Conservation (phyloP, 768 basidiomycete species). For the Myochromella boudieri region DNA sequence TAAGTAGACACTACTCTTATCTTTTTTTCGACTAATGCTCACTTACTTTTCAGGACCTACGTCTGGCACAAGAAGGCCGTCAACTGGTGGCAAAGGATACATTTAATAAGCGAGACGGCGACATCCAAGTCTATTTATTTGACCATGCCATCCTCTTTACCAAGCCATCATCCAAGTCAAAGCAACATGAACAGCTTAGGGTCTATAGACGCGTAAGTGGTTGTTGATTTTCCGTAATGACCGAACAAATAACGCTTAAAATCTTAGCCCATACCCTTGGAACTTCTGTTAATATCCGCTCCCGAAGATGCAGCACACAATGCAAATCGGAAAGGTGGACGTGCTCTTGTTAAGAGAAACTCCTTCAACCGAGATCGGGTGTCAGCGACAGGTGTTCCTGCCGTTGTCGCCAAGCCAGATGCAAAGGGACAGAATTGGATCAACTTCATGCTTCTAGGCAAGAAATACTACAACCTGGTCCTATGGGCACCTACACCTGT, state of each 20-base stretch:
- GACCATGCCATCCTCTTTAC: conserved; percentile 96
- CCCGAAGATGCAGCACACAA: conserved; percentile 58
- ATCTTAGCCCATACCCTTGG: conserved; percentile 89
- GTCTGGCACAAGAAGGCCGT: conserved; percentile 82
- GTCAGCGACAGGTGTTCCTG: conserved; percentile 41
- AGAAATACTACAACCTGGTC: conserved; percentile 88
- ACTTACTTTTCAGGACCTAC: conserved; percentile 61
- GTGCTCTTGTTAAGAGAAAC: conserved; percentile 45
- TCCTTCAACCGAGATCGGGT: conserved; percentile 40
- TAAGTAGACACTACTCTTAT: conserved; percentile 25
- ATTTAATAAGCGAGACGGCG: conserved; percentile 88
- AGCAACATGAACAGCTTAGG: conserved; percentile 88
- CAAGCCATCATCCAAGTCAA: conserved; percentile 78
- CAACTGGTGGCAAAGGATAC: conserved; percentile 91
- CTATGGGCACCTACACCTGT: conserved; percentile 88
- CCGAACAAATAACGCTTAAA: not conserved
- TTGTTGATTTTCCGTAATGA: too few species aligned
- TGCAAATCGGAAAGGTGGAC: conserved; percentile 38
- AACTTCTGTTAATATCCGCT: conserved; percentile 81
- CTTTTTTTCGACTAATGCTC: not conserved
- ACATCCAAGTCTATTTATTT: conserved; percentile 91
- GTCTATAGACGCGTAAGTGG: conserved; percentile 86
- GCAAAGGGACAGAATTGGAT: conserved; percentile 87
- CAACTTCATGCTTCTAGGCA: conserved; percentile 91
- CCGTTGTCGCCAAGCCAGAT: conserved; percentile 53